A percentile compares a stretch with the other conserved stretches of the same genome.
These are phyloP conservation scores for Aristolochia fimbriata DNA, from an alignment of 164 flowering plant genomes.

Conservation along the genomic window DNA sequence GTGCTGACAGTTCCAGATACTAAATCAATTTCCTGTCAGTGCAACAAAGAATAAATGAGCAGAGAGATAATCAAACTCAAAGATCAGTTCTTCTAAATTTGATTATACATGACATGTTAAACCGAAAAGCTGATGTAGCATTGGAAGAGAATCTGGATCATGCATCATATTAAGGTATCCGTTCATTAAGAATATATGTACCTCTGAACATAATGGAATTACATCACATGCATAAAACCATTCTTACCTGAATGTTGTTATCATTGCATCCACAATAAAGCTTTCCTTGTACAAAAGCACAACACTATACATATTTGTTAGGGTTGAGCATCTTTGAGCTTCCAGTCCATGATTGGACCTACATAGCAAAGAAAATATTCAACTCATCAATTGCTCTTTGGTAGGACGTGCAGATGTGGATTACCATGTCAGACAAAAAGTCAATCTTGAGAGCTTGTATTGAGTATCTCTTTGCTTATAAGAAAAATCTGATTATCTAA, in stretches of 20 bases:
- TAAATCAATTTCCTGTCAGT: slow-evolving; percentile 64
- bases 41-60: background rate
- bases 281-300: slow-evolving; percentile 53
- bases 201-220: background rate
- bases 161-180: no score
- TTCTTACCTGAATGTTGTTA: slow-evolving; percentile 58
- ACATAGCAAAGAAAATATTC: background rate
- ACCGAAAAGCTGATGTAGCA: no score
- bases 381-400: background rate
- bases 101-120: no score
- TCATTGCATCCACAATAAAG: slow-evolving; percentile 74
- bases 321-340: slow-evolving; percentile 43
- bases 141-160: no score
- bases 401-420: background rate
- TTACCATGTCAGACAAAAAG: no score
- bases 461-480: background rate
- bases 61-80: no score
- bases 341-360: slow-evolving; percentile 80
- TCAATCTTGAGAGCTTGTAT: background rate
- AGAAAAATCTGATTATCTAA: background rate
- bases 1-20: slow-evolving; percentile 49
- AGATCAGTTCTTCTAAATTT: no score
- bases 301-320: slow-evolving; percentile 47
- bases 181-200: background rate
- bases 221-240: background rate